phyloP scores from a whole-genome alignment of 352 stramenopile species.

The Pythium volutum region DNA sequence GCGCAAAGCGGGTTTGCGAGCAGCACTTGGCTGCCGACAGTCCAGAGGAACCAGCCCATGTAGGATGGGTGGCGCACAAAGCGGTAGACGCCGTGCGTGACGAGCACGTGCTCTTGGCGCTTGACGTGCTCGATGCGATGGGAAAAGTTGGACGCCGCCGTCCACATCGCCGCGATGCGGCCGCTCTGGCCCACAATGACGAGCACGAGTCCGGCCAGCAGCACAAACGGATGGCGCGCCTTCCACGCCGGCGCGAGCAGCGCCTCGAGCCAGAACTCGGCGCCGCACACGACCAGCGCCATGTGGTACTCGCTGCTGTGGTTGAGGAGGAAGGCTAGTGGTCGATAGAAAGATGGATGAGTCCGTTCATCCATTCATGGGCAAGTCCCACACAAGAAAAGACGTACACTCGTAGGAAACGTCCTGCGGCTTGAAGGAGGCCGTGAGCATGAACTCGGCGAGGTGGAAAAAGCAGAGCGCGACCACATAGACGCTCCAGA shows the following conservation, averaged over 20 bases:
- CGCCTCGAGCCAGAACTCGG: conserved; percentile 92
- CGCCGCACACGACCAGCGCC: conserved; percentile 69
- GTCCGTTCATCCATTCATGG: neutral
- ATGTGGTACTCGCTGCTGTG: conserved; percentile 90
- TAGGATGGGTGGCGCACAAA: conserved; percentile 95
- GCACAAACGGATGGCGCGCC: conserved; percentile 43
- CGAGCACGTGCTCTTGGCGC: conserved; percentile 91
- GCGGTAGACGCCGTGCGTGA: conserved; percentile 92
- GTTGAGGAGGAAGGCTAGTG: conserved; percentile 85
- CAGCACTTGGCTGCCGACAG: conserved; percentile 93
- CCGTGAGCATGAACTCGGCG: conserved; percentile 81
- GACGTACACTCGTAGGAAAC: conserved; percentile 80
- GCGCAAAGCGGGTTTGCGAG: conserved; percentile 89
- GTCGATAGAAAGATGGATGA: neutral
- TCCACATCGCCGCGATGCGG: conserved; percentile 91
- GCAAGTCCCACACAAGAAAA: neutral
- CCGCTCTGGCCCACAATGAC: conserved; percentile 87
- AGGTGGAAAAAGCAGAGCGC: conserved; percentile 83
- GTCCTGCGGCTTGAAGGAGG: conserved; percentile 68
- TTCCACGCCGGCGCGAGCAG: conserved; percentile 79
- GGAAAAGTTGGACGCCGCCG: conserved; percentile 93
- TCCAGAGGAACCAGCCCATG: conserved; percentile 97
- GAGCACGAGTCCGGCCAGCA: conserved; percentile 58
- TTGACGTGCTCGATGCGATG: conserved; percentile 94
- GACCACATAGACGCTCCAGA: conserved; percentile 76